Evolutionary conservation across 768 basidiomycete species (phyloP).

Genomic region (Mycena galericulata): DNA sequence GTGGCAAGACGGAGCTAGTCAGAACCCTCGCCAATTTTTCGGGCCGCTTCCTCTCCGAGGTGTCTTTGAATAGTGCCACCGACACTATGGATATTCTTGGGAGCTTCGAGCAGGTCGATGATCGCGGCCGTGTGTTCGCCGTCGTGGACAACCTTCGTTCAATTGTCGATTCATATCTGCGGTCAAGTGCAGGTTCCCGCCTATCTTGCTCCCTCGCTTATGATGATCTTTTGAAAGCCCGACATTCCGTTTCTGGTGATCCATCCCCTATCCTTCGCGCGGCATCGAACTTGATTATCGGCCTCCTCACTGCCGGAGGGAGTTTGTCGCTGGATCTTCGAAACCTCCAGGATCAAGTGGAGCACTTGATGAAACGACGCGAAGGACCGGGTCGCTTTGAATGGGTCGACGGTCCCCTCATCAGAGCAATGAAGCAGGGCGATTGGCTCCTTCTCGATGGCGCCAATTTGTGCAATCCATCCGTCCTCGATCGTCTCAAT

Average conservation of each 20-base stretch:
- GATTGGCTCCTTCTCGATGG: conserved; percentile 93
- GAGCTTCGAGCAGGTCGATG: conserved; percentile 93
- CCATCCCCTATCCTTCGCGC: conserved; percentile 38
- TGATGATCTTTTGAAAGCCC: conserved; percentile 36
- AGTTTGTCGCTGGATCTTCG: conserved; percentile 34
- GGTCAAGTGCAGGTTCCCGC: conserved; percentile 49
- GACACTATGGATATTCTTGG: conserved; percentile 96
- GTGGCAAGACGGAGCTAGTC: conserved; percentile 86
- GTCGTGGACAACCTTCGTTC: conserved; percentile 55
- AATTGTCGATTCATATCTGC: conserved; percentile 53
- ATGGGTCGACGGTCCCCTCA: conserved; percentile 95
- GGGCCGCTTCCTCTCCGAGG: conserved; percentile 77
- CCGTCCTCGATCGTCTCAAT: conserved; percentile 96
- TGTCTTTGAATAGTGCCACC: conserved; percentile 86
- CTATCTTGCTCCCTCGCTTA: conserved; percentile 34
- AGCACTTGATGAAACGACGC: conserved; percentile 36
- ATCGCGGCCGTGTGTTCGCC: conserved; percentile 51
- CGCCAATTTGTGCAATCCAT: conserved; percentile 95
- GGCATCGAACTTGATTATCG: conserved; percentile 43
- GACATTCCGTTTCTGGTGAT: conserved; percentile 20
- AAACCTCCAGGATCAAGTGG: conserved; percentile 34
- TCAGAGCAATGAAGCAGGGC: conserved; percentile 87
- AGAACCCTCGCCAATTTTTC: conserved; percentile 75
- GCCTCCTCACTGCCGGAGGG: conserved; percentile 33
- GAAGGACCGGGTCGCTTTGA: conserved; percentile 74